phyloP scores from a whole-genome alignment of 257 asterid genomes.

The Eucommia ulmoides region DNA sequence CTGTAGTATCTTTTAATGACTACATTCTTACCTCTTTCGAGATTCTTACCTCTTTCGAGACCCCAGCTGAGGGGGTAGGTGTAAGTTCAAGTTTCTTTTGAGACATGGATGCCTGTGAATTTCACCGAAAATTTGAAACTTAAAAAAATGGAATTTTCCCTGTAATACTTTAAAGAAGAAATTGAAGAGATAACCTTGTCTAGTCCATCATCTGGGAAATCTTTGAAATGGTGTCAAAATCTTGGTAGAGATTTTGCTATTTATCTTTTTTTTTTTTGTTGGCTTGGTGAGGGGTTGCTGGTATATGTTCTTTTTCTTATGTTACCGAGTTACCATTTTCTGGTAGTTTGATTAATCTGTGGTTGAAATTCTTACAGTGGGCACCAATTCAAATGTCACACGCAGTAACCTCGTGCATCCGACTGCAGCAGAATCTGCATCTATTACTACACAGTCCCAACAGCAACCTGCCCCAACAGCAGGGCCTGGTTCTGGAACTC shows the following conservation, averaged over 20 bases:
- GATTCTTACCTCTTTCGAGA: too few relatives aligned
- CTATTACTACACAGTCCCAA: conserved; percentile 11
- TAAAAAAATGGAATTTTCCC: background rate
- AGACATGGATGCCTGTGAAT: background rate
- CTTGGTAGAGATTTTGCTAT: background rate
- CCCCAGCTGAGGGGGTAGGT: too few relatives aligned
- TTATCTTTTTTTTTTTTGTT: too few relatives aligned
- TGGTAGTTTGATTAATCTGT: conserved; percentile 2
- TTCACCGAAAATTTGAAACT: background rate
- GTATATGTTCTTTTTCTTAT: background rate
- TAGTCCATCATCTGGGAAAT: background rate
- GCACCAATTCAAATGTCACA: conserved; percentile 15
- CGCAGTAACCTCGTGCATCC: conserved; percentile 13
- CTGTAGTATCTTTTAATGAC: too few relatives aligned
- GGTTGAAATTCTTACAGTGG: conserved; percentile 10
- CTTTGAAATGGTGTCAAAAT: background rate
- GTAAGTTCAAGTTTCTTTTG: too few relatives aligned
- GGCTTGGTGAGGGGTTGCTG: too few relatives aligned
- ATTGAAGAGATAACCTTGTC: background rate
- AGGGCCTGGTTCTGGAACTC: conserved; percentile 11
- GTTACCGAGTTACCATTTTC: background rate
- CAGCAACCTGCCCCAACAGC: conserved; percentile 10
- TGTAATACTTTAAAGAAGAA: background rate
- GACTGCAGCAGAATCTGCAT: conserved; percentile 19
- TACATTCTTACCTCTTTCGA: too few relatives aligned